Base-by-base conservation (phyloP, 1,284 basidiomycete genomes). In the Cryptococcus wingfieldii region DNA sequence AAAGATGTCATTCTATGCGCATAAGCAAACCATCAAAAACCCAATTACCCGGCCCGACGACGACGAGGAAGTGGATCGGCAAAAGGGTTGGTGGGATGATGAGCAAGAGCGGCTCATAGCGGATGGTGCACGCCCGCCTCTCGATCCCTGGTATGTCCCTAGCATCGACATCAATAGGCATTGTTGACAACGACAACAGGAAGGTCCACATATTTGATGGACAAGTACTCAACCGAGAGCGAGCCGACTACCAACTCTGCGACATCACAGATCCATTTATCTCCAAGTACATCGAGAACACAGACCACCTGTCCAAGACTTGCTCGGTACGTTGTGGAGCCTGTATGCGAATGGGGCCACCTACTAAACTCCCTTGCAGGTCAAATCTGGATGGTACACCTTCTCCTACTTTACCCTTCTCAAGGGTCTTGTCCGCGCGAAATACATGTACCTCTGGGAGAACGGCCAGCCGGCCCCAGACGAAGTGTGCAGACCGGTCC, bases 141-240 rank as follows among this genome's bases (percentile, higher is more conserved):
- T 72, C 6, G 69, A 74, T 51, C 47, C 45, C 4, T 62, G 45
- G 71, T 74, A 49, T 57, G 70, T 62, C 7, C 13, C 2, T 1
- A 5, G 23, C 23, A 8, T 53, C 10, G 25, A 31, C 5, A 19
- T 25, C 10, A 9, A 27, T 42, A 18, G 18, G 25, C 39, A 23
- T 27, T 18, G 10, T n/a, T 53, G 12, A 39, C 38, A 28, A 13
- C 12, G 19, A 27, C 38, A 34, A 9, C 53, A 76, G 73, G 18
- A 82, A 79, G 59, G 86, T 86, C 1, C 91, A 97, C 74, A 83
- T 91, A 38, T 98, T 98, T 69, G 91, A 98, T 71, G 96, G 95
- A 0, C 72, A 83, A 58, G 83, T 83, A 5, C 75, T 89, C 37
- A 84, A 86, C 53, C 86, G 87, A 60, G 87, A 91, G 72, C 86